A percentile compares a stretch with the other conserved stretches of the same genome.
Evolutionary conservation across 2,329 filamentous ascomycete species (phyloP).

Genomic region (Ascosphaera apis): DNA sequence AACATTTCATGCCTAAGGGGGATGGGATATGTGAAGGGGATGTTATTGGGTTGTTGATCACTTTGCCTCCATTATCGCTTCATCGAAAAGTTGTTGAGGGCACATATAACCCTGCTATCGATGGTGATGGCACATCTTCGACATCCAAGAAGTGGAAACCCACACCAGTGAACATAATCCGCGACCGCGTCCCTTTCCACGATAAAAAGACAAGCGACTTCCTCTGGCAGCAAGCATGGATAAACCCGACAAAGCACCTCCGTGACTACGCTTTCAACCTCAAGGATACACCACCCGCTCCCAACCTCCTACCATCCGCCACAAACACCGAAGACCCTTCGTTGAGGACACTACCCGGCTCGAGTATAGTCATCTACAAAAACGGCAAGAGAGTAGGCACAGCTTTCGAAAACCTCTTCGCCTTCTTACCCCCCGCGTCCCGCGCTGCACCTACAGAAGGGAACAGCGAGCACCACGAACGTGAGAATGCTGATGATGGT

Average conservation of each 20-base stretch:
- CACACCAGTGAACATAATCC: constrained; percentile 59
- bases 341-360: constrained; percentile 70
- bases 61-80: constrained; percentile 59
- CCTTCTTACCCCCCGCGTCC: constrained; percentile 79
- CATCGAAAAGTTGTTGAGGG: constrained; percentile 77
- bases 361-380: constrained; percentile 73
- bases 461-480: constrained; percentile 36
- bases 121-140: constrained; percentile 19
- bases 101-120: constrained; percentile 67
- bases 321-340: constrained; percentile 45
- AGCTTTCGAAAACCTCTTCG: constrained; percentile 65
- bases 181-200: constrained; percentile 82
- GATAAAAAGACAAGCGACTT: constrained; percentile 58
- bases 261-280: constrained; percentile 39
- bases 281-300: constrained; percentile 22
- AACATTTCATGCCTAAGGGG: constrained; percentile 59
- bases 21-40: constrained; percentile 73
- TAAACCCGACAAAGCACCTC: constrained; percentile 61
- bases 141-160: constrained; percentile 10
- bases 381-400: constrained; percentile 74
- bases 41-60: constrained; percentile 82
- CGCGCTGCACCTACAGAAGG: constrained; percentile 20
- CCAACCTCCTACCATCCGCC: constrained; percentile 30
- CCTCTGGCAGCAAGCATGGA: constrained; percentile 51
- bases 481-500: constrained; percentile 79